Evolutionary conservation across 805 yeast genomes (phyloP).

Genomic region (Candida silvatica): DNA sequence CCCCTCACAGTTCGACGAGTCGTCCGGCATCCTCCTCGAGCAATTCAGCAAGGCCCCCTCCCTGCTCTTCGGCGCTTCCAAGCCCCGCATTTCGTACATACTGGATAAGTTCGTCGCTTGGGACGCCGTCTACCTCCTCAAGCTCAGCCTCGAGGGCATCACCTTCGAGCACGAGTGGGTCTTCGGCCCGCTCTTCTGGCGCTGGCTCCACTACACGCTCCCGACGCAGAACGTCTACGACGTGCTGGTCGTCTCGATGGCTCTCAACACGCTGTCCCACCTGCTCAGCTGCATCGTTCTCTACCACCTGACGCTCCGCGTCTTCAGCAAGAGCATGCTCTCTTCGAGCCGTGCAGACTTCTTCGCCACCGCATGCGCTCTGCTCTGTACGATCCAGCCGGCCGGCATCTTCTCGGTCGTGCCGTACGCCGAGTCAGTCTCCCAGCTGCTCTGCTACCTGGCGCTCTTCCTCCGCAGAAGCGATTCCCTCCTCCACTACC

Average conservation of each 20-base stretch:
- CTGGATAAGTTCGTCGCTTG: slow-evolving; percentile 57
- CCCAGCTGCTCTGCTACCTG: slow-evolving; percentile 49
- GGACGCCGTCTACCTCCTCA: slow-evolving; percentile 78
- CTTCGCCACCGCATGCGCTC: slow-evolving; percentile 12
- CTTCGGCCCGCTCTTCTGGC: slow-evolving; percentile 73
- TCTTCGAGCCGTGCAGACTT: not conserved
- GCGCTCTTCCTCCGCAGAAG: slow-evolving; percentile 47
- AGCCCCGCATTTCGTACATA: slow-evolving; percentile 13
- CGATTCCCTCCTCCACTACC: slow-evolving; percentile 19
- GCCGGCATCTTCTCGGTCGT: slow-evolving; percentile 73
- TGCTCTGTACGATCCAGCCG: slow-evolving; percentile 54
- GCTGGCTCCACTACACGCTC: slow-evolving; percentile 14
- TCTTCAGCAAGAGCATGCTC: slow-evolving; percentile 5
- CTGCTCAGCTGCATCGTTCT: slow-evolving; percentile 38
- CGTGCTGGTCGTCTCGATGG: slow-evolving; percentile 37
- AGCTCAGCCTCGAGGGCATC: slow-evolving; percentile 40
- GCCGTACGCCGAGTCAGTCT: slow-evolving; percentile 69
- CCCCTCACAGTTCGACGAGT: slow-evolving; percentile 42
- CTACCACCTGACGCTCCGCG: slow-evolving; percentile 34
- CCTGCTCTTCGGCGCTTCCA: slow-evolving; percentile 1
- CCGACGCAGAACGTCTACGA: slow-evolving; percentile 27
- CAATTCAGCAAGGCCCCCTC: slow-evolving; percentile 11
- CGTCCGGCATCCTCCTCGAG: slow-evolving; percentile 30
- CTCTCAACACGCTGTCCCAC: slow-evolving; percentile 46
- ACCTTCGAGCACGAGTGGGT: slow-evolving; percentile 88